These are phyloP conservation scores for Komagataella pastoris DNA, from an alignment of 805 yeast genomes.

Conservation along the genomic window DNA sequence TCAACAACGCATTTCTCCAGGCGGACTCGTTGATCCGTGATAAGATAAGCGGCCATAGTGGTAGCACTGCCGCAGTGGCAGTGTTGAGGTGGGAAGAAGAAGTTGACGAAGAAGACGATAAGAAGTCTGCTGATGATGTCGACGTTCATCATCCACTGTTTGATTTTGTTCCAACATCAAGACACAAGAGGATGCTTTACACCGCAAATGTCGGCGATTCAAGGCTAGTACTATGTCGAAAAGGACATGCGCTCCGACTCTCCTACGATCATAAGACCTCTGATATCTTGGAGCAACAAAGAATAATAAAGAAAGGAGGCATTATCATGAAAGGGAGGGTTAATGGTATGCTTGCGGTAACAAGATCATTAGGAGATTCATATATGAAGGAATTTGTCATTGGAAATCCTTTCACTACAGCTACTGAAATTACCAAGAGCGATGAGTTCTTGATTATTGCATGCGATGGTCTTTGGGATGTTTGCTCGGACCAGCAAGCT, in stretches of 20 bases:
- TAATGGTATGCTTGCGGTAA: constrained; percentile 90
- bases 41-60: constrained; percentile 60
- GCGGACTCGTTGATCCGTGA: constrained; percentile 61
- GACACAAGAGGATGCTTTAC: constrained; percentile 64
- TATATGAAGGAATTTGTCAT: constrained; percentile 82
- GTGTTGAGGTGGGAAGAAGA: constrained; percentile 69
- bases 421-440: constrained; percentile 50
- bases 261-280: constrained; percentile 92
- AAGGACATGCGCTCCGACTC: constrained; percentile 63
- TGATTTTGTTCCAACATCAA: constrained; percentile 32
- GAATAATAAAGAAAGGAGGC: constrained; percentile 76
- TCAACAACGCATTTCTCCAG: constrained; percentile 56
- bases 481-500: constrained; percentile 73
- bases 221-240: constrained; percentile 64
- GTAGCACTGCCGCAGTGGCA: constrained; percentile 94
- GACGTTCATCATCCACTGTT: constrained; percentile 12
- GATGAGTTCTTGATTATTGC: constrained; percentile 84
- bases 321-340: constrained; percentile 82
- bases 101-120: constrained; percentile 7
- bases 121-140: neutral
- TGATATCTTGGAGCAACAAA: constrained; percentile 60
- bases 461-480: constrained; percentile 98
- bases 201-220: constrained; percentile 96
- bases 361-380: constrained; percentile 87
- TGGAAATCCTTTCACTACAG: constrained; percentile 86